phyloP scores from a whole-genome alignment of 2,329 filamentous ascomycete genomes.

The Berkeleyomyces rouxiae region DNA sequence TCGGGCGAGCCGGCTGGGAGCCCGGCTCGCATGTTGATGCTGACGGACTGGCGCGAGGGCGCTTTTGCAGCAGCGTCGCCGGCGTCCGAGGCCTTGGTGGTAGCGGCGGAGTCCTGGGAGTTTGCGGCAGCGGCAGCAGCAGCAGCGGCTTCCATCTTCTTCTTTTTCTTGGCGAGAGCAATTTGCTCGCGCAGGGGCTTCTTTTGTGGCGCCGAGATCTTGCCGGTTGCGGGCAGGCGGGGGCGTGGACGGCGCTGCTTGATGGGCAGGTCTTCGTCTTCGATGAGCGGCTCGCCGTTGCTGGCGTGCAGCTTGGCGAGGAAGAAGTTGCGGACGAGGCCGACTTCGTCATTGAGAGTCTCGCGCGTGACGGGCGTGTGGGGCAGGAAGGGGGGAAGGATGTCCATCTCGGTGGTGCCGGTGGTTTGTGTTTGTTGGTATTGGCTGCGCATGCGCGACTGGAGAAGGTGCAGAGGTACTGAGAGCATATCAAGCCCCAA shows the following conservation, averaged over 20 bases:
- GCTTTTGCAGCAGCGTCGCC: not conserved
- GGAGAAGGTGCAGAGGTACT: constrained; percentile 84
- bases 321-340: constrained; percentile 82
- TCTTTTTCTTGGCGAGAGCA: constrained; percentile 73
- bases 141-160: constrained; percentile 48
- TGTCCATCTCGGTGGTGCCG: constrained; percentile 39
- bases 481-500: constrained; percentile 76
- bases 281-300: constrained; percentile 46
- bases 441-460: constrained; percentile 73
- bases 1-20: constrained; percentile 6
- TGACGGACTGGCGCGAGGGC: constrained; percentile 11
- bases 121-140: constrained; percentile 7
- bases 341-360: constrained; percentile 64
- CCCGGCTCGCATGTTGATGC: constrained; percentile 8
- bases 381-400: constrained; percentile 51
- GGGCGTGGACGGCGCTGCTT: constrained; percentile 71
- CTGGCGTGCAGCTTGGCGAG: constrained; percentile 74
- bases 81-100: not conserved
- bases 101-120: not conserved
- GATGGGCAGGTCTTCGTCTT: constrained; percentile 85
- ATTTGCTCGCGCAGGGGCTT: constrained; percentile 67
- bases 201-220: constrained; percentile 75
- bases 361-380: constrained; percentile 67
- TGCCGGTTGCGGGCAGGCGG: constrained; percentile 54
- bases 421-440: constrained; percentile 59